Evolutionary conservation across 75 land plant species (phyloP).

Genomic region (Picea glauca): DNA sequence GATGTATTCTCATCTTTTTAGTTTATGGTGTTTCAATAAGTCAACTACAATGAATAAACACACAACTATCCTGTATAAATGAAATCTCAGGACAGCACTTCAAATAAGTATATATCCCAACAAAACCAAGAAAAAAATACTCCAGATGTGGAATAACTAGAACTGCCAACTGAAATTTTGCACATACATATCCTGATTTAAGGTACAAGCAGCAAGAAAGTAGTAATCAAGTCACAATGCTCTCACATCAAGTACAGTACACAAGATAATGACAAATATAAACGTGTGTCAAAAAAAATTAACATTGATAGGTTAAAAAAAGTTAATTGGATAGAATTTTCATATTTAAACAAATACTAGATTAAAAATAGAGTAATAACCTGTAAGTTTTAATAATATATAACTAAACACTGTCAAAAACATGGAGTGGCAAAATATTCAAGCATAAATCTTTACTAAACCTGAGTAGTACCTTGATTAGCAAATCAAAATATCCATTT

Average conservation of each 20-base stretch:
- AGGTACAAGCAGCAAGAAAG: not conserved
- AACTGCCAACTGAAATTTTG: no score
- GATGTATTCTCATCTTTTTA: not conserved
- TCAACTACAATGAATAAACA: not conserved
- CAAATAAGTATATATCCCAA: not conserved
- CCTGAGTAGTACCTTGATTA: slow-evolving; percentile 69
- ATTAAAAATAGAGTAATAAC: not conserved
- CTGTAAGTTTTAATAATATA: not conserved
- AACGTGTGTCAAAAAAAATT: not conserved
- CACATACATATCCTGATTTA: not conserved
- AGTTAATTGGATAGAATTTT: not conserved
- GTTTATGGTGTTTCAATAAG: not conserved
- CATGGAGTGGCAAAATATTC: not conserved
- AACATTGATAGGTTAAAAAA: not conserved
- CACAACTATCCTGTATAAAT: not conserved
- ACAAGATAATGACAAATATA: not conserved
- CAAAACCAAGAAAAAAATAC: not conserved
- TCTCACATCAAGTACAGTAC: not conserved
- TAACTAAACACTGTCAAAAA: not conserved
- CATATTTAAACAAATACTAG: no score
- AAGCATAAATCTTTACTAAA: slow-evolving; percentile 5
- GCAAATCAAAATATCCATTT: slow-evolving; percentile 88
- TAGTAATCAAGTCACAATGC: not conserved
- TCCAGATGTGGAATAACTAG: not conserved
- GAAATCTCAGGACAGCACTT: not conserved